Evolutionary conservation across 2,329 filamentous ascomycete genomes (phyloP), one percentile per base, ranked within the genome.

Genomic region (Coniochaeta pulveracea): DNA sequence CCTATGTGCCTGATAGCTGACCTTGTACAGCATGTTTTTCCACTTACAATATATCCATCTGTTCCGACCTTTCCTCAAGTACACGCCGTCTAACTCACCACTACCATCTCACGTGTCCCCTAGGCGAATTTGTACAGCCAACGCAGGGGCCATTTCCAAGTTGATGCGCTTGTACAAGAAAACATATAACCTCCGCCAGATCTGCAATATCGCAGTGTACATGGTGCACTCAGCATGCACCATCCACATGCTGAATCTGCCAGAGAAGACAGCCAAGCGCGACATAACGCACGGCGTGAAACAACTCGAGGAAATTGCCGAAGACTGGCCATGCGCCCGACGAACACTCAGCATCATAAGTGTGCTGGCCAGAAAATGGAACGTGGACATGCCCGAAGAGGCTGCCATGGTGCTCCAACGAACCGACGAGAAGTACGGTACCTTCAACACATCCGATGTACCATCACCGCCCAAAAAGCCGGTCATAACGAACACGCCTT

Each of bases 201-300:
- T 98, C 21, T 93, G 85, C 59, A 96, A 96, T 49, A 85, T 96
- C 46, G 88, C 83, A 3, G 86, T 96, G 1, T 98, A 98, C 55
- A 95, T 96, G 58, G 71, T 83, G 0, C 89, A 96, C 54, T 91
- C 85, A 4, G 88, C 91, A 19, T 94, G 86, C 51, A 95, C 86
- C 0, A 93, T 96, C 24, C 91, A 96, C 48, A 63, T 98, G 14
- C 74, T 98, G 22, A 95, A 95, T 44, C 64, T 96, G 2, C 88
- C 88, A 0, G 88, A 95, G 45, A 94, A 91, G 59, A 91, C 84
- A 19, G 85, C 91, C 4, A 80, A 76, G 47, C 68, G 89, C 45
- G 89, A 96, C 54, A 84, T 98, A 26, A 80, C 84, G 4, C 88
- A 95, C 46, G 86, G 89, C 1, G 70, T 94, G 26, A 89, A 85